Evolutionary conservation across 768 basidiomycete species (phyloP).

Genomic region (Lentinula aciculospora): DNA sequence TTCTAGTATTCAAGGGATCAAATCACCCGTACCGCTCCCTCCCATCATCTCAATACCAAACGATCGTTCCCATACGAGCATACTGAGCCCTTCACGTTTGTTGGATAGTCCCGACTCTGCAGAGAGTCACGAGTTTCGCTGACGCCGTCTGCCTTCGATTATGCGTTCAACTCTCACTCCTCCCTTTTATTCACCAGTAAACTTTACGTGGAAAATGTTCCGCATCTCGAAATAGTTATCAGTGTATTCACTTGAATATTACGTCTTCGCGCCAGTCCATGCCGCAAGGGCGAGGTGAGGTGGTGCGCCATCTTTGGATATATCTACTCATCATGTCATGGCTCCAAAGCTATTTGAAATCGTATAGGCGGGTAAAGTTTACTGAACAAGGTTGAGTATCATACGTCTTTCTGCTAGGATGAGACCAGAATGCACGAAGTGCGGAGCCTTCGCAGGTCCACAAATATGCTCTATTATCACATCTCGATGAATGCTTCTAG

Average conservation of each 20-base stretch:
- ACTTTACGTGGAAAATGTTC: not conserved
- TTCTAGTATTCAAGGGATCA: not conserved
- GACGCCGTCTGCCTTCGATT: not conserved
- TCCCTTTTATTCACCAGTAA: too few species aligned
- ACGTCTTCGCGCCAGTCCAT: not conserved
- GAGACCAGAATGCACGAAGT: not conserved
- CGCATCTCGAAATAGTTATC: not conserved
- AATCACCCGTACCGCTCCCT: not conserved
- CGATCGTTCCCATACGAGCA: not conserved
- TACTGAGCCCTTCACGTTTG: constrained; percentile 12
- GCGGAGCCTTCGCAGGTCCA: not conserved
- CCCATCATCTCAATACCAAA: not conserved
- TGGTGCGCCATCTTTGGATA: not conserved
- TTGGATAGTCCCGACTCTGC: constrained; percentile 29
- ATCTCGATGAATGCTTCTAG: too few species aligned
- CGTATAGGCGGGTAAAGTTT: not conserved
- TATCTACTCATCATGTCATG: not conserved
- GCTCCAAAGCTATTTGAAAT: not conserved
- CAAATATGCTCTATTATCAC: not conserved
- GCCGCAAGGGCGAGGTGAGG: not conserved
- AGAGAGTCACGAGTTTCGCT: constrained; percentile 1
- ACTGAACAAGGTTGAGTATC: not conserved
- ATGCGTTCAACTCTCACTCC: too few species aligned
- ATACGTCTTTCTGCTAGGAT: not conserved
- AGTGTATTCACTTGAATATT: too few species aligned